phyloP scores from a whole-genome alignment of 1,284 basidiomycete genomes.

The Albatrellus sp. region DNA sequence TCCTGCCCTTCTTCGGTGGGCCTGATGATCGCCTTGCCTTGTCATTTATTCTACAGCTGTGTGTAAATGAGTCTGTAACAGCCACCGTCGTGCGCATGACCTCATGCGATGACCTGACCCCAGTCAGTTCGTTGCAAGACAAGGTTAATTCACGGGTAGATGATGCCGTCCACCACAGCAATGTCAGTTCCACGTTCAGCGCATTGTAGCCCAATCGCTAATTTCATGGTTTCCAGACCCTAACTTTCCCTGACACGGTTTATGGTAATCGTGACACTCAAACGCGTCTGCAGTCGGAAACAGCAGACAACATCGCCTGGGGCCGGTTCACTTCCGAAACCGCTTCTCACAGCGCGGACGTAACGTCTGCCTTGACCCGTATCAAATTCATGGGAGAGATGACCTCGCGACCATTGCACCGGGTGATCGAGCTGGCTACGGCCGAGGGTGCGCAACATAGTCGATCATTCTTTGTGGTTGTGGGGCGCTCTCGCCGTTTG shows the following conservation, averaged over 20 bases:
- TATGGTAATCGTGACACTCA: constrained; percentile 53
- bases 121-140: constrained; percentile 21
- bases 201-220: constrained; percentile 5
- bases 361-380: constrained; percentile 35
- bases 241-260: constrained; percentile 48
- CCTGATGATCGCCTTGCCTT: constrained; percentile 84
- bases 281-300: constrained; percentile 54
- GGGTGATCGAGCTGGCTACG: constrained; percentile 31
- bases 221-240: constrained; percentile 21
- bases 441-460: constrained; percentile 8
- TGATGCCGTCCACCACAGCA: constrained; percentile 6
- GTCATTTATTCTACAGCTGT: constrained; percentile 69
- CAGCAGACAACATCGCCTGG: constrained; percentile 66
- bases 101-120: constrained; percentile 12
- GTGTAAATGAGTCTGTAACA: constrained; percentile 44
- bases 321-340: constrained; percentile 29
- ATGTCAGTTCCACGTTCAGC: constrained; percentile 8
- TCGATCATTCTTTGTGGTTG: constrained; percentile 40
- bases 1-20: constrained; percentile 87
- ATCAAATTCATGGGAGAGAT: constrained; percentile 39
- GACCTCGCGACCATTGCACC: constrained; percentile 42
- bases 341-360: constrained; percentile 16
- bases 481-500: constrained; percentile 68
- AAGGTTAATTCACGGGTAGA: constrained; percentile 12
- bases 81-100: constrained; percentile 60